Conservation (phyloP, 306 rosid genomes). For the Gynostemma pentaphyllum region DNA sequence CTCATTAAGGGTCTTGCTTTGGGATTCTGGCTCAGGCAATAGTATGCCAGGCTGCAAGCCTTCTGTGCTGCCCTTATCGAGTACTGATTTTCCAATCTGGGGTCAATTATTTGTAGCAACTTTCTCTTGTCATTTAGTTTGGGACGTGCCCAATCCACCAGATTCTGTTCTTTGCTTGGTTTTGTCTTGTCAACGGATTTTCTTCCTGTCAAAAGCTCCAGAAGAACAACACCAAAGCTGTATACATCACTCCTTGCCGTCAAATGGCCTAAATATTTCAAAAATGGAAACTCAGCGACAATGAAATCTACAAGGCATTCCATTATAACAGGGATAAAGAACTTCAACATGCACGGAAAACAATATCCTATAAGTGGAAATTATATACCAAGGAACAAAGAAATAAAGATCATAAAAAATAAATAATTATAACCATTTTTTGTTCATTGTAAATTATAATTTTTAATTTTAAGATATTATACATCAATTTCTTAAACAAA, state of each 20-base stretch:
- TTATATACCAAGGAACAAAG: no score
- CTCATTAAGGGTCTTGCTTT: slow-evolving; percentile 99
- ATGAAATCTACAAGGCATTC: not conserved
- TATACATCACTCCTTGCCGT: slow-evolving; percentile 97
- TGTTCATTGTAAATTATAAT: no score
- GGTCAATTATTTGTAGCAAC: slow-evolving; percentile 90
- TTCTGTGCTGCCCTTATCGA: slow-evolving; percentile 95
- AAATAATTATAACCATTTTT: no score
- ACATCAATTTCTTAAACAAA: no score
- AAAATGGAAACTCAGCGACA: not conserved
- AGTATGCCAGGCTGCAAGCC: slow-evolving; percentile 99
- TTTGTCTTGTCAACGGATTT: slow-evolving; percentile 91
- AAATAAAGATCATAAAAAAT: no score
- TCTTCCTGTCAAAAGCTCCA: slow-evolving; percentile 94
- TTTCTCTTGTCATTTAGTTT: slow-evolving; percentile 95
- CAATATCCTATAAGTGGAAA: not conserved
- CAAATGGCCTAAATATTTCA: slow-evolving; percentile 74
- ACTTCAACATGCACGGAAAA: not conserved
- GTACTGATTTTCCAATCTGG: slow-evolving; percentile 86
- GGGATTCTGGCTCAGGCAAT: slow-evolving; percentile 95
- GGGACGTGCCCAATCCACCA: slow-evolving; percentile 99
- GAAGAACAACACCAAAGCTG: slow-evolving; percentile 96
- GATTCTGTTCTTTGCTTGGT: slow-evolving; percentile 89
- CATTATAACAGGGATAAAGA: not conserved
- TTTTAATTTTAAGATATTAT: no score